These are phyloP conservation scores for Solanum etuberosum DNA, from an alignment of 257 asterid genomes.

Conservation along the genomic window DNA sequence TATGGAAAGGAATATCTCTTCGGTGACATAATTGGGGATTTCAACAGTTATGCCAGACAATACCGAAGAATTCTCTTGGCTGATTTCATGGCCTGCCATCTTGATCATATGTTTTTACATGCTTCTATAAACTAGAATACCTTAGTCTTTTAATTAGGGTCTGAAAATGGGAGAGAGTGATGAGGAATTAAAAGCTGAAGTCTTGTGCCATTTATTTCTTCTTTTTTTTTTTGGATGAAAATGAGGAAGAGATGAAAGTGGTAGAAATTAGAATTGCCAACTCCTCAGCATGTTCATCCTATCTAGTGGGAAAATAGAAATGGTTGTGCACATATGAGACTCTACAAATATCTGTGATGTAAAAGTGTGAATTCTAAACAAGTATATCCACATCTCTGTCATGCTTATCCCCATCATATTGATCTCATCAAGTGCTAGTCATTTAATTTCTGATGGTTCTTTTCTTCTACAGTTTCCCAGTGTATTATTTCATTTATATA, in stretches of 20 bases:
- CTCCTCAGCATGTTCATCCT: background rate
- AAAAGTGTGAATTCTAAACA: background rate
- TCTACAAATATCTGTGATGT: background rate
- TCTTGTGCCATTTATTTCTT: background rate
- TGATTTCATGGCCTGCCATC: background rate
- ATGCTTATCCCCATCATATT: background rate
- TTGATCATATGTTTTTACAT: background rate
- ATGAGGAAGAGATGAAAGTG: background rate
- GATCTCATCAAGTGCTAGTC: background rate
- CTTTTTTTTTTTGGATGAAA: background rate
- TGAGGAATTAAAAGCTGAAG: background rate
- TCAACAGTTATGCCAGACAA: background rate
- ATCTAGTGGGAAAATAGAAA: background rate
- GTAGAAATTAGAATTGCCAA: no score
- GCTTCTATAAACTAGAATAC: background rate
- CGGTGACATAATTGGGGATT: background rate
- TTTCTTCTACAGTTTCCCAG: background rate
- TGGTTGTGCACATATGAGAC: background rate
- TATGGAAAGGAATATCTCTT: background rate
- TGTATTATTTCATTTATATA: background rate
- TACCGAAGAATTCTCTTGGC: background rate
- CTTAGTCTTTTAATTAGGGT: background rate
- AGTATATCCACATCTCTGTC: background rate
- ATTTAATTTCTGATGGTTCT: background rate
- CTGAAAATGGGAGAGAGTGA: background rate